A percentile compares a stretch with the other conserved stretches of the same genome.
Evolutionary conservation across 805 yeast species (phyloP).

Genomic region (Wilhelminamyces savonicus): DNA sequence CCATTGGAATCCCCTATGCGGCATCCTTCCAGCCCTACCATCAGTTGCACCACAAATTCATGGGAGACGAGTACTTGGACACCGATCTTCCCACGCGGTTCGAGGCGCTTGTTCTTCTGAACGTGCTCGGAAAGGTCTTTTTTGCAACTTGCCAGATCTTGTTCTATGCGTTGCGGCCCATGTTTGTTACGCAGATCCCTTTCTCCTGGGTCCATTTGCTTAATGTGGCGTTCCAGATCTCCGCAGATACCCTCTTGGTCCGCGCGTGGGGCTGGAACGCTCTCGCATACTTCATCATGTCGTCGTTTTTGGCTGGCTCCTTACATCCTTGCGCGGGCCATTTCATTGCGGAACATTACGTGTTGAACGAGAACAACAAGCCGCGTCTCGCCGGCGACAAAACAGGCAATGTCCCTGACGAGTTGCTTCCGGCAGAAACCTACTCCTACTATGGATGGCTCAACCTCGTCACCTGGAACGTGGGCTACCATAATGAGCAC

Average conservation of each 20-base stretch:
- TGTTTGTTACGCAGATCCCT: slow-evolving; percentile 71
- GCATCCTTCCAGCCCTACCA: slow-evolving; percentile 90
- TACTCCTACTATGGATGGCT: slow-evolving; percentile 82
- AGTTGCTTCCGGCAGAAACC: slow-evolving; percentile 61
- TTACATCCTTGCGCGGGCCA: slow-evolving; percentile 94
- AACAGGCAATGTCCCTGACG: slow-evolving; percentile 20
- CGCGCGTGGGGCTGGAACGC: slow-evolving; percentile 59
- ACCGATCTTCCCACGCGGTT: slow-evolving; percentile 81
- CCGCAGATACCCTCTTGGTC: slow-evolving; percentile 54
- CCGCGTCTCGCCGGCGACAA: slow-evolving; percentile 22
- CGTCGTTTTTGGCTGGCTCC: slow-evolving; percentile 85
- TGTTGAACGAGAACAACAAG: slow-evolving; percentile 50
- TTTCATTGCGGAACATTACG: slow-evolving; percentile 91
- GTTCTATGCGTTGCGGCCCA: slow-evolving; percentile 86
- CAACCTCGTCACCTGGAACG: slow-evolving; percentile 81
- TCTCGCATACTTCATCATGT: slow-evolving; percentile 58
- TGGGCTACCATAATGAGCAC: slow-evolving; percentile 91
- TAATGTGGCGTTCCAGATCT: slow-evolving; percentile 56
- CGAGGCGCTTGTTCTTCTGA: slow-evolving; percentile 71
- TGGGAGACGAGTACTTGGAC: slow-evolving; percentile 79
- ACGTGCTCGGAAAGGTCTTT: slow-evolving; percentile 79
- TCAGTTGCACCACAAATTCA: slow-evolving; percentile 82
- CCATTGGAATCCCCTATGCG: slow-evolving; percentile 85
- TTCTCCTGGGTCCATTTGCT: slow-evolving; percentile 71
- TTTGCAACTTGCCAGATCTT: slow-evolving; percentile 86